Conservation (phyloP, 805 yeast species). For the Wickerhamomyces silvicola region DNA sequence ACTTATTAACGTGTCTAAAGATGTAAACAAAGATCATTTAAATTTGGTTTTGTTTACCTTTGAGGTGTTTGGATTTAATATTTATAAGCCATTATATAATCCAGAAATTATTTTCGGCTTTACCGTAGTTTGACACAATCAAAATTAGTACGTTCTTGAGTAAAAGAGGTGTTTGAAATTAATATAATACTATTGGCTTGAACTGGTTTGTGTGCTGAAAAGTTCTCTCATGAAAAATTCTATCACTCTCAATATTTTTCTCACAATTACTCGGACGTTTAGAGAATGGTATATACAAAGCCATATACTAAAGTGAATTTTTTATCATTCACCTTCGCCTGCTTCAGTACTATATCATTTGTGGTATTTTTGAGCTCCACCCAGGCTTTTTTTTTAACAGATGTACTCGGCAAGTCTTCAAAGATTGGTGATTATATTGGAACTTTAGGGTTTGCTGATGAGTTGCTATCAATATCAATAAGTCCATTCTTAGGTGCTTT, state of each 20-base stretch:
- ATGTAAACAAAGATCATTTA: too few relatives aligned
- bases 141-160: too few relatives aligned
- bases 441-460: slow-evolving; percentile 50
- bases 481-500: slow-evolving; percentile 62
- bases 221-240: not conserved
- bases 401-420: slow-evolving; percentile 25
- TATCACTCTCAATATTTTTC: not conserved
- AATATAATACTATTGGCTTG: too few relatives aligned
- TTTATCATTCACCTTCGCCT: slow-evolving; percentile 28
- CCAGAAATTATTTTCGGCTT: too few relatives aligned
- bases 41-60: too few relatives aligned
- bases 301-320: slow-evolving; percentile 22
- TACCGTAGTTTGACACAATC: too few relatives aligned
- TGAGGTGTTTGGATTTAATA: too few relatives aligned
- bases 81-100: too few relatives aligned
- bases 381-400: slow-evolving; percentile 38
- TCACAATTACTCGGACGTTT: not conserved
- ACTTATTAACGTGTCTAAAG: not conserved
- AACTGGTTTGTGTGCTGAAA: not conserved
- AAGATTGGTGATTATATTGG: slow-evolving; percentile 41
- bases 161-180: too few relatives aligned
- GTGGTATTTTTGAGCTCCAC: slow-evolving; percentile 37
- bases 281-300: not conserved
- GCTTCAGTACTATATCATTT: slow-evolving; percentile 34
- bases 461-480: slow-evolving; percentile 42